Base-by-base conservation (phyloP, 2,329 filamentous ascomycete genomes). In the Clathrospora elynae region DNA sequence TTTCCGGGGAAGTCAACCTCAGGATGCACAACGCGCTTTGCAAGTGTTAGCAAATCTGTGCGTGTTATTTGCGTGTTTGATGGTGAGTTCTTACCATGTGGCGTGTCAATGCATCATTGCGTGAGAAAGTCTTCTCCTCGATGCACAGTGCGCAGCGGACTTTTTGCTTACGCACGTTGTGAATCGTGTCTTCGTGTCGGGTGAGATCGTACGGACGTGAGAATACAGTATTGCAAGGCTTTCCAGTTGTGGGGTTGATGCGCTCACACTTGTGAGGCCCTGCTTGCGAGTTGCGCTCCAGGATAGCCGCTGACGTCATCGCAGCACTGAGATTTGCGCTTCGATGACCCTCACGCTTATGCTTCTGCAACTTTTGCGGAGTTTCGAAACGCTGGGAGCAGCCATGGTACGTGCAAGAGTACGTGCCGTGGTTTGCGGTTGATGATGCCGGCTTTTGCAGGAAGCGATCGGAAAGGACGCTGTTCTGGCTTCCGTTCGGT, bases 121-220 rank as follows among this genome's bases (percentile, higher is more conserved):
- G 84, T 59, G 90, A 96, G 66, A 99, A 99, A 0, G 90, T 95
- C 79, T 97, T 97, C 65, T 97, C 92, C 61, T 97, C 91, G 2
- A 88, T 90, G 73, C 93, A 99, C 33, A 96, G 75, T 51, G 91
- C 85, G 71, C 93, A 99, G 30, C 90, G 85, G 6, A 96, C 90
- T 76, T 97, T 97, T 70, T 91, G 85, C 78, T 96, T 96, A 61
- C 88, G 84, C 1, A 85, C 86, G 60, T 96, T 96, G 79, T 97
- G 93, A 53, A 97, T 97, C 0, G 93, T 97, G 56, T 96, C 92
- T 70, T 99, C 93, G 66, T 99, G 93, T 14, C 93, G 81, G 0
- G 93, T 99, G 37, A 99, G 79, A 71, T 99, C 93, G 76, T 99
- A 99, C 1, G 93, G 93, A 13, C 93, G 80, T 1, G 92, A 96